Conservation (phyloP, 495 filamentous ascomycete genomes). For the Durotheca rogersii region DNA sequence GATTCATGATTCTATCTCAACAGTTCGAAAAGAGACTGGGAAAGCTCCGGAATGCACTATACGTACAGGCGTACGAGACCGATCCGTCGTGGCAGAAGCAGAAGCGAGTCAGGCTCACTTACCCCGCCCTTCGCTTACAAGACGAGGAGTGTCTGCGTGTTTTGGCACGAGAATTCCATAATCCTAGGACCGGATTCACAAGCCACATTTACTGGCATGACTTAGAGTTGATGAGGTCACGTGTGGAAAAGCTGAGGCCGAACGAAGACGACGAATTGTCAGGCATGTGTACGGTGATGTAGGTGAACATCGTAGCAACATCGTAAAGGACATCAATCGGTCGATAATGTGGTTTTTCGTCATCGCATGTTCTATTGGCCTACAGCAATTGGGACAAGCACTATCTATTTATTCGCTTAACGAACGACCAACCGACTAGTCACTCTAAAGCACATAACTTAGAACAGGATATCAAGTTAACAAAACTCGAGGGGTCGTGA, state of each 20-base stretch:
- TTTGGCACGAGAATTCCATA: conserved; percentile 35
- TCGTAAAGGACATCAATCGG: not conserved
- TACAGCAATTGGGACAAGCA: too few species aligned
- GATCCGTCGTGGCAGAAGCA: conserved; percentile 8
- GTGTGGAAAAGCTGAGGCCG: not conserved
- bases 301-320: too few species aligned
- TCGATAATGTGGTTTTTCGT: not conserved
- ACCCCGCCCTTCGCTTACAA: conserved; percentile 20
- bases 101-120: conserved; percentile 29
- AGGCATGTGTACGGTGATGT: not conserved
- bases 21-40: conserved; percentile 58
- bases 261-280: not conserved
- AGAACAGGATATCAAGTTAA: too few species aligned
- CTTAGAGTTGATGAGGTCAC: conserved; percentile 9
- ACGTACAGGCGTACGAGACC: conserved; percentile 28
- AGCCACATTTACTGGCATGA: conserved; percentile 40
- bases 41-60: conserved; percentile 45
- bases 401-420: too few species aligned
- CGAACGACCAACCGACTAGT: too few species aligned
- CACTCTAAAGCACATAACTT: too few species aligned
- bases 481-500: too few species aligned
- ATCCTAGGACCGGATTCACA: conserved; percentile 27
- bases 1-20: conserved; percentile 25
- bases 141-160: conserved; percentile 37
- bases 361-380: too few species aligned